Base-by-base conservation (phyloP, 495 filamentous ascomycete genomes). In the Polyplosphaeria fusca region DNA sequence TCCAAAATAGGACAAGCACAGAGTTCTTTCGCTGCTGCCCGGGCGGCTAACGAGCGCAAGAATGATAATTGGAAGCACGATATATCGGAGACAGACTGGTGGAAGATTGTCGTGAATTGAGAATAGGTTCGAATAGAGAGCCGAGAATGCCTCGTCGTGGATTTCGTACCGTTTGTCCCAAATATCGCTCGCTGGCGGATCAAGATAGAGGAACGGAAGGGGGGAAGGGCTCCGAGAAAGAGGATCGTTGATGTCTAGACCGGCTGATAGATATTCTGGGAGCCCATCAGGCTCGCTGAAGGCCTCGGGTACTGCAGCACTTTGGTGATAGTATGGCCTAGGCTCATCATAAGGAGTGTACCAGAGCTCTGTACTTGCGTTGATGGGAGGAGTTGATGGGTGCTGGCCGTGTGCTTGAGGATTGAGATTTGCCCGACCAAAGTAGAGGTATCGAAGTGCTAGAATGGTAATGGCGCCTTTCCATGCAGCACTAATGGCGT, bases 131-230 rank as follows among this genome's bases (percentile, higher is more conserved):
- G 48, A 32, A 0, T 23, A 40, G n/a, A 60, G 56, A 13, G 27
- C 23, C 13, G 30, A 3, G 28, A 60, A 53, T 1, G 56, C 56
- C 41, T 60, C 56, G 22, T 60, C 26, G 42, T 60, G 56, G 23
- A 60, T 38, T n/a, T 53, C 20, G 56, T 53, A 60, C 23, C 56
- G 40, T 9, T 24, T 52, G 9, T 53, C 30, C 56, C 56, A 60
- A 2, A 60, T n/a, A 2, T 28, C 27, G 2, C 48, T n/a, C 12
- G 41, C 19, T 3, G 56, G 48, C 11, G 44, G 48, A 14, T 40
- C 25, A 20, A 28, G 18, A 14, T 46, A 14, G 1, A 23, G 41
- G 5, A 39, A 60, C 7, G 55, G 55, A 11, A 48, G n/a, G n/a
- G 54, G 54, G 13, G 54, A 58, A 16, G 54, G 54, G 32, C 45